Evolutionary conservation across 495 filamentous ascomycete genomes (phyloP).

Genomic region (Penicillium desertorum): DNA sequence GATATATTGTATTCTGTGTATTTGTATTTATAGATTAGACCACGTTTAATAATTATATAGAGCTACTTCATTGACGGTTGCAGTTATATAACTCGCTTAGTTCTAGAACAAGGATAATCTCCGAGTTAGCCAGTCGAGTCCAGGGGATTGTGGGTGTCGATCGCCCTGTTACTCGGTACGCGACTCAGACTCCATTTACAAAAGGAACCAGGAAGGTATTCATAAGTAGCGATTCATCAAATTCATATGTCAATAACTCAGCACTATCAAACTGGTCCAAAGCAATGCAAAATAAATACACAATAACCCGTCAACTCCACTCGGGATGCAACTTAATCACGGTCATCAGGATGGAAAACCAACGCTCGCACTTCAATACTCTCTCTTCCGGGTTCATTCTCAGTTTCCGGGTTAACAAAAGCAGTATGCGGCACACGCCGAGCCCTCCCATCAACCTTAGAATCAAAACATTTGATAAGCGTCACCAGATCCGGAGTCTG

Average conservation of each 20-base stretch:
- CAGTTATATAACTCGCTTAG: neutral
- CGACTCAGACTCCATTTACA: neutral
- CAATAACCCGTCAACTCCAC: neutral
- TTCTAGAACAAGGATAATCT: neutral
- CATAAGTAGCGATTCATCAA: neutral
- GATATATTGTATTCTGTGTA: neutral
- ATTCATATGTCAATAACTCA: neutral
- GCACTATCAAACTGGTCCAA: constrained; percentile 2
- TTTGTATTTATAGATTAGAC: constrained; percentile 8
- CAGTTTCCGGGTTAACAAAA: constrained; percentile 55
- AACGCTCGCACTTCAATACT: constrained; percentile 65
- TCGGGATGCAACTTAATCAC: constrained; percentile 27
- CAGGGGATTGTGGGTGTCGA: neutral
- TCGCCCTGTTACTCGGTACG: neutral
- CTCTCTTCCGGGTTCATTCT: constrained; percentile 51
- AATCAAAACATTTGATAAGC: constrained; percentile 73
- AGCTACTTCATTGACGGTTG: neutral
- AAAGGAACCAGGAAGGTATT: neutral
- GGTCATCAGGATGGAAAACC: constrained; percentile 55
- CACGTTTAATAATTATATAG: constrained; percentile 6
- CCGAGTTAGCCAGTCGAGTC: no score
- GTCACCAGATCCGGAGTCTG: constrained; percentile 61
- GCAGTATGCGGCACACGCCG: constrained; percentile 61
- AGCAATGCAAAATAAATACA: neutral
- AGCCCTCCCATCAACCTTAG: constrained; percentile 55